Evolutionary conservation across 257 asterid species (phyloP).

Genomic region (Misopates orontium): DNA sequence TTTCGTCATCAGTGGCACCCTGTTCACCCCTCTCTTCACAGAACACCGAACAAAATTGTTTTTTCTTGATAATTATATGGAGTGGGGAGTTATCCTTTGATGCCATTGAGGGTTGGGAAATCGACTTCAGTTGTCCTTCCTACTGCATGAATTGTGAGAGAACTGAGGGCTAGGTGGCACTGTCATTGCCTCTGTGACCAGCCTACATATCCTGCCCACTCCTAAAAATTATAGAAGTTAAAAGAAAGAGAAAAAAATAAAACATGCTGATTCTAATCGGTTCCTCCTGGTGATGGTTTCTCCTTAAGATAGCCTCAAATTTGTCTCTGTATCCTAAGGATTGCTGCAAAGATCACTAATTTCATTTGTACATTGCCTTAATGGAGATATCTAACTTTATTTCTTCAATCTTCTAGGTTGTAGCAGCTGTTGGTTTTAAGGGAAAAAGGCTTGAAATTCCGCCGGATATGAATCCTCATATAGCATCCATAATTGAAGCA

Average conservation of each 20-base stretch:
- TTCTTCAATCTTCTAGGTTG: conserved; percentile 57
- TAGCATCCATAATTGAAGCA: conserved; percentile 74
- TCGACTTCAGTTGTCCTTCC: not conserved
- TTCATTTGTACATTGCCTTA: not conserved
- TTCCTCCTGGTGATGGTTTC: too few species aligned
- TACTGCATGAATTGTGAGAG: not conserved
- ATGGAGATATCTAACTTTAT: conserved; percentile 5
- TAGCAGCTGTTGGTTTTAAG: conserved; percentile 93
- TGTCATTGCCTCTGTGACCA: not conserved
- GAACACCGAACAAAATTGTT: too few species aligned
- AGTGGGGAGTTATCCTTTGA: not conserved
- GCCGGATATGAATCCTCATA: conserved; percentile 62
- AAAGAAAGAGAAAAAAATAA: too few species aligned
- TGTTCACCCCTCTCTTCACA: too few species aligned
- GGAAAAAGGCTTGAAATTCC: conserved; percentile 84
- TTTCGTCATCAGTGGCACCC: too few species aligned
- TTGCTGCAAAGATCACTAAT: too few species aligned
- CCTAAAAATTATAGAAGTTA: too few species aligned
- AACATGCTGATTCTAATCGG: too few species aligned
- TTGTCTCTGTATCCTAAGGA: too few species aligned
- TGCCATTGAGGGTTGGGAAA: not conserved
- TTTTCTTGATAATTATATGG: too few species aligned
- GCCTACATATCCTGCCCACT: too few species aligned
- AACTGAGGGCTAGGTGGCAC: not conserved
- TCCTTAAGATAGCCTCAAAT: too few species aligned